Percentiles rank a stretch among this genome's conserved stretches.
phyloP scores from a whole-genome alignment of 305 asterid species.

The Stenogyne calaminthoides region DNA sequence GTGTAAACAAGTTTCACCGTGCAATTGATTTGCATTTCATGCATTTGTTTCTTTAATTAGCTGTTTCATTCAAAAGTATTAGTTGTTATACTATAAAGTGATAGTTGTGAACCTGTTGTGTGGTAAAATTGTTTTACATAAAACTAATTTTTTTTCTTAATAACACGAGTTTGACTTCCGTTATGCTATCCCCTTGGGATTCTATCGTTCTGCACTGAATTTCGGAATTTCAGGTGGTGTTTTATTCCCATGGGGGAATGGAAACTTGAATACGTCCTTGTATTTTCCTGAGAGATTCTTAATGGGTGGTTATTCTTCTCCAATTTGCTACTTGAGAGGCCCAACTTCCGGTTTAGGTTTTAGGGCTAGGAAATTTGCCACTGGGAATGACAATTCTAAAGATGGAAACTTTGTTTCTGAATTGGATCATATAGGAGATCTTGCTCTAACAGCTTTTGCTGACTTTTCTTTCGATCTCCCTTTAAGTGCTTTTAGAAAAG shows the following conservation, averaged over 20 bases:
- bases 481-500: slow-evolving; percentile 64
- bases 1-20: too few species aligned
- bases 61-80: too few species aligned
- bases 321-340: slow-evolving; percentile 79
- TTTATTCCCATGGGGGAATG: slow-evolving; percentile 79
- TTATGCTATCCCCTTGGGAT: slow-evolving; percentile 81
- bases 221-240: slow-evolving; percentile 80
- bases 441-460: slow-evolving; percentile 81
- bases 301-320: slow-evolving; percentile 79
- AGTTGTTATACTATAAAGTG: too few species aligned
- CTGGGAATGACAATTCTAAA: slow-evolving; percentile 35
- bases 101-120: too few species aligned
- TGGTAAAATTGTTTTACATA: too few species aligned
- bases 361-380: slow-evolving; percentile 53
- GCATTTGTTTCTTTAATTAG: too few species aligned
- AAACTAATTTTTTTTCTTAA: slow-evolving; percentile 17
- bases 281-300: slow-evolving; percentile 79
- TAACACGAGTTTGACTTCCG: slow-evolving; percentile 84
- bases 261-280: slow-evolving; percentile 53
- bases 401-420: slow-evolving; percentile 46
- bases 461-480: slow-evolving; percentile 93
- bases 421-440: slow-evolving; percentile 76
- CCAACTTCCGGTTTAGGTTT: slow-evolving; percentile 81
- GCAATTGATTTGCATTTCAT: too few species aligned
- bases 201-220: slow-evolving; percentile 73